Percentiles rank a stretch among this genome's conserved stretches.
Conservation (phyloP, 1,139 yeast species). For the Nakaseomyces sp. region DNA sequence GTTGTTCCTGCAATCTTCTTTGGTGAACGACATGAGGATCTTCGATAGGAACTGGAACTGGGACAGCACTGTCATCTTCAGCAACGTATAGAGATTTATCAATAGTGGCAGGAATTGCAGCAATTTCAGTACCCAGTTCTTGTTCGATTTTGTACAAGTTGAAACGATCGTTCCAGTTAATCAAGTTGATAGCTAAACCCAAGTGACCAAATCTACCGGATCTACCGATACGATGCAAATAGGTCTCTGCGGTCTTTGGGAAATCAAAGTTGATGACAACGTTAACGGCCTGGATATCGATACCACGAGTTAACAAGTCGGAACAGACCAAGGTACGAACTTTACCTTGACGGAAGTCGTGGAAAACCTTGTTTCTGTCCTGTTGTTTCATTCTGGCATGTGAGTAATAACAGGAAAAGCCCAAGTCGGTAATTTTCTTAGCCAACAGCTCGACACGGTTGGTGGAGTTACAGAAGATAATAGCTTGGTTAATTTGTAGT, state of each 20-base stretch:
- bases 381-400: conserved; percentile 98
- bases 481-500: conserved; percentile 90
- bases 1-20: conserved; percentile 4
- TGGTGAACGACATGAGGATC: conserved; percentile 16
- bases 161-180: conserved; percentile 95
- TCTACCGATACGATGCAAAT: conserved; percentile 97
- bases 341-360: conserved; percentile 96
- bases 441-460: conserved; percentile 93
- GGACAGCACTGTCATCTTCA: conserved; percentile 65
- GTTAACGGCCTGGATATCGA: conserved; percentile 97
- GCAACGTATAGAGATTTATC: conserved; percentile 87
- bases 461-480: conserved; percentile 93
- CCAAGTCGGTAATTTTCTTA: conserved; percentile 90
- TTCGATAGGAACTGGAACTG: conserved; percentile 76
- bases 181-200: conserved; percentile 93
- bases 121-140: conserved; percentile 94
- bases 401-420: conserved; percentile 92
- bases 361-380: conserved; percentile 96
- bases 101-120: conserved; percentile 87
- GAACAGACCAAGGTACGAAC: conserved; percentile 96
- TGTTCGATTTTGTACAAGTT: conserved; percentile 91
- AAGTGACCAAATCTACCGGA: conserved; percentile 98
- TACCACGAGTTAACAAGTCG: conserved; percentile 95
- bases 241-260: conserved; percentile 97
- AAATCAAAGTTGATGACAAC: conserved; percentile 96